A percentile compares a stretch with the other conserved stretches of the same genome.
phyloP scores from a whole-genome alignment of 805 yeast genomes.

The Ogataea minuta region DNA sequence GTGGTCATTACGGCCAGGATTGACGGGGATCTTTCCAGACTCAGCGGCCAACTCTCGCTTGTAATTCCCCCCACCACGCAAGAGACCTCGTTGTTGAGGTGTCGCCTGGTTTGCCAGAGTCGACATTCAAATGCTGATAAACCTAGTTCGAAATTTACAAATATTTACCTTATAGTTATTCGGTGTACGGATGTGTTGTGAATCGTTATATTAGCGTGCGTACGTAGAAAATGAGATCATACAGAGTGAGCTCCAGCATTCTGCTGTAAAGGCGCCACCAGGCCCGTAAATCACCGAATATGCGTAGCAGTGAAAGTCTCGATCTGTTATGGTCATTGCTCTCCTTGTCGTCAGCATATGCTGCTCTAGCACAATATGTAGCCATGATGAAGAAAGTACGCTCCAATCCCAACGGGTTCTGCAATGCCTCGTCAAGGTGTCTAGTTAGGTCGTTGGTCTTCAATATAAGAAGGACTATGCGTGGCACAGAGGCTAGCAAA shows the following conservation, averaged over 20 bases:
- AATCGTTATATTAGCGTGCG: slow-evolving; percentile 1
- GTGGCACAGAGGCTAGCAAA: slow-evolving; percentile 75
- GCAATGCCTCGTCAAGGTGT: slow-evolving; percentile 77
- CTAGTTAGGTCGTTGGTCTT: slow-evolving; percentile 95
- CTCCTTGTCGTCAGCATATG: slow-evolving; percentile 56
- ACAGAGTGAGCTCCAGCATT: slow-evolving; percentile 31
- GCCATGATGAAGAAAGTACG: slow-evolving; percentile 88
- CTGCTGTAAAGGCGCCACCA: slow-evolving; percentile 35
- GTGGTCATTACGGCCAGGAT: slow-evolving; percentile 8
- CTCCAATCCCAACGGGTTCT: slow-evolving; percentile 82
- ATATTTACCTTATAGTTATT: background rate
- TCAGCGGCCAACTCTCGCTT: slow-evolving; percentile 3
- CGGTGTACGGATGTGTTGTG: slow-evolving; percentile 4
- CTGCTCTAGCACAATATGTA: slow-evolving; percentile 79
- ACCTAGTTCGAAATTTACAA: slow-evolving; percentile 1
- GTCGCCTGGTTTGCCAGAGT: slow-evolving; percentile 13
- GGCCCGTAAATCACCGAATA: slow-evolving; percentile 29
- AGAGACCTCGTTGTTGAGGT: slow-evolving; percentile 3
- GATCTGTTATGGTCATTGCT: slow-evolving; percentile 10
- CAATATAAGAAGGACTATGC: slow-evolving; percentile 78
- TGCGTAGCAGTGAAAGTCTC: slow-evolving; percentile 25
- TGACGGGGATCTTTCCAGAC: slow-evolving; percentile 3
- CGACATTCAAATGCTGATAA: slow-evolving; percentile 8
- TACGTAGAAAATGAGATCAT: slow-evolving; percentile 32
- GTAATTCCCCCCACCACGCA: background rate